Percentiles rank a stretch among this genome's conserved stretches.
Conservation (phyloP, 164 flowering plant species). For the Santalum album region DNA sequence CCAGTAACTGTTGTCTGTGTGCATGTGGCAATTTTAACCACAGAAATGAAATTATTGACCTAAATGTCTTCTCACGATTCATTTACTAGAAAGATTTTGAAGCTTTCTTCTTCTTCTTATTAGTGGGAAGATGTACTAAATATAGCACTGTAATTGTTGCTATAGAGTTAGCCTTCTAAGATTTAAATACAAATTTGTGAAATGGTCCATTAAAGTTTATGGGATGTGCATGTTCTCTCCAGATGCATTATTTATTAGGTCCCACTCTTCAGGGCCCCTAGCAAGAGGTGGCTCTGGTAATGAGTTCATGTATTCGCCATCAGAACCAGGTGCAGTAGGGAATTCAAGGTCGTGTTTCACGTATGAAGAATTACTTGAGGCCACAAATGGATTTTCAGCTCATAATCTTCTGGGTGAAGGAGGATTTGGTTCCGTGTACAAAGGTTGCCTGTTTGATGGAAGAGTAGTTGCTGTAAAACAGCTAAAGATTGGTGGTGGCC, state of each 20-base stretch:
- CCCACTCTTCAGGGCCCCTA: conserved; percentile 22
- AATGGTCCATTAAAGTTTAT: background rate
- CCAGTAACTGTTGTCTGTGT: background rate
- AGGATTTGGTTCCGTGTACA: conserved; percentile 60
- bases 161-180: background rate
- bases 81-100: background rate
- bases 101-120: background rate
- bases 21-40: background rate
- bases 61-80: background rate
- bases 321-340: conserved; percentile 30
- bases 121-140: background rate
- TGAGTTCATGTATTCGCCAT: conserved; percentile 22
- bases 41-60: background rate
- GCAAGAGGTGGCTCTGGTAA: conserved; percentile 21
- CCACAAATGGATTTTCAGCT: conserved; percentile 40
- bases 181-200: background rate
- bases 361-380: conserved; percentile 38
- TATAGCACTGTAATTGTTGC: background rate
- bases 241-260: conserved; percentile 33
- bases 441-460: conserved; percentile 39
- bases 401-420: conserved; percentile 49
- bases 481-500: conserved; percentile 48
- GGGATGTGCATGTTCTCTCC: conserved; percentile 11
- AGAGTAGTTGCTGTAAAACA: conserved; percentile 55
- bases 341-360: conserved; percentile 42